A percentile compares a stretch with the other conserved stretches of the same genome.
Evolutionary conservation across 805 yeast genomes (phyloP).

Genomic region (Metschnikowia vanudenii): DNA sequence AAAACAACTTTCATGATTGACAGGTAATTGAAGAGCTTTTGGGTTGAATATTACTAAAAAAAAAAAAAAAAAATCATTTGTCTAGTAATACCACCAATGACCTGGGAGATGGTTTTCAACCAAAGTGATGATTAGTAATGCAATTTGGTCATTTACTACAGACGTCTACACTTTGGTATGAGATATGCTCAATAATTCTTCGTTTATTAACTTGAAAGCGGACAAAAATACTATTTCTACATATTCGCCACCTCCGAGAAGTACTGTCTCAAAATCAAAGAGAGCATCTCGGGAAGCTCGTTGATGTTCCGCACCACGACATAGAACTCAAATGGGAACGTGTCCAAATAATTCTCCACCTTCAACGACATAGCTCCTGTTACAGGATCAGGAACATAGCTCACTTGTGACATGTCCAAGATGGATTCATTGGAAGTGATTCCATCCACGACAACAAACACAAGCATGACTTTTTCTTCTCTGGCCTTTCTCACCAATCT

Average conservation of each 20-base stretch:
- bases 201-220: too few species aligned
- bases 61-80: too few species aligned
- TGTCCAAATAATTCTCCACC: conserved; percentile 82
- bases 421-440: conserved; percentile 81
- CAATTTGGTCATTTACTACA: too few species aligned
- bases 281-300: conserved; percentile 89
- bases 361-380: conserved; percentile 69
- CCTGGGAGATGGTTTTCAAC: too few species aligned
- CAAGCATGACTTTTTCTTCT: conserved; percentile 90
- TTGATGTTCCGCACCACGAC: conserved; percentile 87
- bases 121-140: too few species aligned
- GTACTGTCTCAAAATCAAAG: conserved; percentile 87
- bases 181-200: too few species aligned
- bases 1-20: too few species aligned
- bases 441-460: conserved; percentile 92
- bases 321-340: conserved; percentile 95
- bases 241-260: conserved; percentile 59
- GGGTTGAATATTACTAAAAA: too few species aligned
- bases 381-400: conserved; percentile 61
- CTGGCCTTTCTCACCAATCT: conserved; percentile 87
- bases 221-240: too few species aligned
- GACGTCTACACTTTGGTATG: too few species aligned
- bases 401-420: conserved; percentile 91
- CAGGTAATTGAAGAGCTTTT: too few species aligned
- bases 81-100: too few species aligned